Evolutionary conservation across 2,329 filamentous ascomycete genomes (phyloP), one percentile per base, ranked within the genome.

Genomic region (Pyrenophora teres): DNA sequence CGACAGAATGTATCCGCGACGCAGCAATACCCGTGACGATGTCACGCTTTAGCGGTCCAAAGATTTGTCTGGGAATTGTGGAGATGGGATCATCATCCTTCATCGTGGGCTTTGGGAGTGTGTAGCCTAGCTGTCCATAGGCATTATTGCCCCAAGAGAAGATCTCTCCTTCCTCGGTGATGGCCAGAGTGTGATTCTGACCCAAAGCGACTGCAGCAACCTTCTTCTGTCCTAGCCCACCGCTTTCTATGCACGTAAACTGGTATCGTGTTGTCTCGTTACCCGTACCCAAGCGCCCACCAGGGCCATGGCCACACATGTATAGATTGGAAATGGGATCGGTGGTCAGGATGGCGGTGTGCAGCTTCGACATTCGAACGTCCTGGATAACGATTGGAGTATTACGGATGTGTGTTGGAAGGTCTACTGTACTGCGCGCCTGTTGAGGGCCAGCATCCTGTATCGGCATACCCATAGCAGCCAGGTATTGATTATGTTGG

Each of bases 111-210:
- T 80, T 80, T 1, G 92, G 90, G 13, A 96, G 78, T 15, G 82
- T 77, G 70, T 96, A 97, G 4, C 94, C 94, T 12, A 99, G 81
- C 70, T 97, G 93, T 1, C 88, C 91, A 68, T 85, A 87, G 6
- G 82, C 86, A 65, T 97, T 97, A 59, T 88, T 89, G 6, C 94
- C 94, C 94, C 94, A 99, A 1, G 91, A 94, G 79, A 90, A 96
- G 5, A 96, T 84, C 61, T 95, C 90, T n/a, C 94, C 93, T 46
- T 87, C 82, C n/a, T 86, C 86, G 3, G 90, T 89, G 5, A 97
- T 79, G 1, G 91, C 93, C 70, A 99, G 80, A 3, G 89, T 90
- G 70, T 99, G 94, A 60, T 96, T 94, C 68, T 95, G 90, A 0
- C 94, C 94, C 3, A 99, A 80, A 1, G 92, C 91, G 40, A 96